Base-by-base conservation (phyloP, 768 basidiomycete genomes). In the Russula griseocarnosa region DNA sequence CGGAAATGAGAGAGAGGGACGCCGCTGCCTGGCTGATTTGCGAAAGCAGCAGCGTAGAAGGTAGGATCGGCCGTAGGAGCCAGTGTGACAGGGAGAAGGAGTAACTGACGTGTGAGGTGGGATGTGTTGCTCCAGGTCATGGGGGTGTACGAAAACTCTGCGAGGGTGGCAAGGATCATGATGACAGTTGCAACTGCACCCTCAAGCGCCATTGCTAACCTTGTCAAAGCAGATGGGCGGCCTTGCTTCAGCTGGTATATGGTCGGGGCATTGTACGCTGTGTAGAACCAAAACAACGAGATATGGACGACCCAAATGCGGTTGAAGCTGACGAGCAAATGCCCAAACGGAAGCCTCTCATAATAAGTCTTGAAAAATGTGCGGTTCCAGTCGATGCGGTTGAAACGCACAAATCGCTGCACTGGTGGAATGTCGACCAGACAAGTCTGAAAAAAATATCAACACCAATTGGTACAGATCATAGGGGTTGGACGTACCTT, bases 341-440 rank as follows among this genome's bases (percentile, higher is more conserved):
- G 97, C 46, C 94, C 90, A 75, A 96, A 93, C 0, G 95, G 94
- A 34, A 96, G 93, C 72, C 94, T 94, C 76, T 99, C 97, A 67
- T 88, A 94, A 76, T 98, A 99, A 0, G 96, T 98, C 80, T 99
- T 98, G 90, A 94, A 97, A 77, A 98, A 98, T 4, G 87, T 94
- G 30, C 87, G 82, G 71, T 89, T 88, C 97, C 97, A 99, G 67
- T 98, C 96, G 69, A 99, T 87, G 55, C 92, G 86, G 74, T 96
- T 94, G 67, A 99, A 96, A 73, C 89, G 92, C 90, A 96, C 94
- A 76, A 94, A 99, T 40, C 97, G 86, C 71, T 96, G 90, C 0
- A 93, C 81, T 1, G 94, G 91, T 0, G 97, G 82, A 28, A 98
- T 79, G 71, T 98, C 95, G 55, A 98, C 89, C 51, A 98, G 83